Evolutionary conservation across 1,284 basidiomycete genomes (phyloP).

Genomic region (Rhodotorula sp.): DNA sequence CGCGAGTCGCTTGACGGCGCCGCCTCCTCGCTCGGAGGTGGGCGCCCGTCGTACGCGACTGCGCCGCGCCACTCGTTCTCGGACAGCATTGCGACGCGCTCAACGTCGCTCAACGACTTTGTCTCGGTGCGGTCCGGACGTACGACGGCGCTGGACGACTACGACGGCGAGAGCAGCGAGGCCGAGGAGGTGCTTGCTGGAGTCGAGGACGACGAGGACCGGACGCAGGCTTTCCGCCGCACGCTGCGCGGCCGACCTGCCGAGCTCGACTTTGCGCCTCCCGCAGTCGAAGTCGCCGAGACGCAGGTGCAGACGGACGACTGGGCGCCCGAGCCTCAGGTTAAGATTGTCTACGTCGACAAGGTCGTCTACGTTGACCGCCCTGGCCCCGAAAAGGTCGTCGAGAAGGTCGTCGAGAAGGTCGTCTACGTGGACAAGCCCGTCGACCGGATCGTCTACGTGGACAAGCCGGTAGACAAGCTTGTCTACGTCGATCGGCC

Average conservation of each 20-base stretch:
- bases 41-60: conserved; percentile 5
- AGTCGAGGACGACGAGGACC: conserved; percentile 7
- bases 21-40: conserved; percentile 14
- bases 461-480: conserved; percentile 9
- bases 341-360: conserved; percentile 18
- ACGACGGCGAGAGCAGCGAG: conserved; percentile 58
- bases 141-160: conserved; percentile 52
- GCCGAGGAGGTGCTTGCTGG: conserved; percentile 47
- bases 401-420: conserved; percentile 4
- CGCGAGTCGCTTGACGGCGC: conserved; percentile 61
- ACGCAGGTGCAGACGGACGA: conserved; percentile 1
- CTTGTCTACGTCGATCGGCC: conserved; percentile 12
- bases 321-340: not conserved
- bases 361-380: conserved; percentile 12
- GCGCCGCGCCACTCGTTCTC: conserved; percentile 50
- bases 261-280: conserved; percentile 3
- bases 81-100: conserved; percentile 63
- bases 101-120: conserved; percentile 62
- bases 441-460: conserved; percentile 20
- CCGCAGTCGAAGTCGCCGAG: conserved; percentile 58
- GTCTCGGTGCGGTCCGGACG: conserved; percentile 29
- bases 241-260: conserved; percentile 13
- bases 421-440: conserved; percentile 9
- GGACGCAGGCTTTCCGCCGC: conserved; percentile 15
- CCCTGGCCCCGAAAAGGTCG: conserved; percentile 1